Base-by-base conservation (phyloP, 192 early-diverging fungal species). In the Cetraspora pellucida region DNA sequence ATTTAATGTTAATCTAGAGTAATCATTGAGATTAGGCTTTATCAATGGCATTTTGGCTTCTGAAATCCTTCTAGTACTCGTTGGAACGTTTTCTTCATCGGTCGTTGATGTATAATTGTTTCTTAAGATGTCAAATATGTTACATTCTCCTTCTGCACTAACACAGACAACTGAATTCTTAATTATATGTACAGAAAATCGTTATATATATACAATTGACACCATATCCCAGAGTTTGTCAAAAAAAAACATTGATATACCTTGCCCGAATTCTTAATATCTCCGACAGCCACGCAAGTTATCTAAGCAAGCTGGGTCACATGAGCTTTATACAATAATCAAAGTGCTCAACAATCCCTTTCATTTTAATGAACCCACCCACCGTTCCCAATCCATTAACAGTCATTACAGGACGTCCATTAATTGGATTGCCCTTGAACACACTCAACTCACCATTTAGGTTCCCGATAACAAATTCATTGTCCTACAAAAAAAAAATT, bases 391-490 rank as follows among this genome's bases (percentile, higher is more conserved):
- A 79, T 45, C 82, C 83, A 63, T 78, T 81, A 64, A 86, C 87
- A 31, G 82, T 81, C 30, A 82, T 67, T 30, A 82, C 79, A 44
- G 87, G 86, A 16, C 77, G 27, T 3, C 86, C 86, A 16, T 79
- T 64, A 1, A 74, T 61, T 45, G 85, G 79, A 10, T 85, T 83
- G 37, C 86, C 86, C 80, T 89, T 89, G 50, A 87, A 89, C 17
- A 89, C 82, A 61, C 85, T 84, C 0, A 89, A 77, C 54, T 87
- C 86, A 21, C 87, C 87, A 47, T 85, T 83, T 50, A 89, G 61
- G 72, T 89, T 89, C 27, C 87, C 87, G 66, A 89, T 86, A 9
- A 89, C 86, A 81, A 89, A 89, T 78, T 87, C 86, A 77, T 86
- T 87, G 49, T 86, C 86, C 86, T 88, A 69, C 30, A 61, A 27